phyloP scores from a whole-genome alignment of 148 eudicot genomes.

The Limonium bicolor region DNA sequence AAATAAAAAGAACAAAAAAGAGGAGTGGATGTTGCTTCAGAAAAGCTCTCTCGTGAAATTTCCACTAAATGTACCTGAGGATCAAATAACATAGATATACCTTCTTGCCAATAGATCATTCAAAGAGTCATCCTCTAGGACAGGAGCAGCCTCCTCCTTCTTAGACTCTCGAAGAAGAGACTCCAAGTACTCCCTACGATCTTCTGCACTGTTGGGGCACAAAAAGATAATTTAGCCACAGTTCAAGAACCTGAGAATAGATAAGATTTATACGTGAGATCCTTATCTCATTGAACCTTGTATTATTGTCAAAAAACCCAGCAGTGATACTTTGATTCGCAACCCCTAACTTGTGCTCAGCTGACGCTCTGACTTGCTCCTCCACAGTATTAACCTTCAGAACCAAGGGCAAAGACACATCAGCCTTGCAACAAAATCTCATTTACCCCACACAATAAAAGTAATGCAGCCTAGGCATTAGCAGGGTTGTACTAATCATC shows the following conservation, averaged over 20 bases:
- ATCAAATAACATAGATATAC: slow-evolving; percentile 16
- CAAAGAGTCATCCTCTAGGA: slow-evolving; percentile 77
- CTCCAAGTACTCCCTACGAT: slow-evolving; percentile 95
- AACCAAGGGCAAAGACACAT: not conserved
- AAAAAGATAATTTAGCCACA: slow-evolving; percentile 3
- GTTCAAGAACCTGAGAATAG: not conserved
- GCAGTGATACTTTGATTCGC: slow-evolving; percentile 99
- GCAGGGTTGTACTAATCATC: too few relatives aligned
- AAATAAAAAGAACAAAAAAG: too few relatives aligned
- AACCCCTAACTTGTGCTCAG: slow-evolving; percentile 99
- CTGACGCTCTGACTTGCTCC: slow-evolving; percentile 97
- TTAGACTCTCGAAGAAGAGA: slow-evolving; percentile 84
- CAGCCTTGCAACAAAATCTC: too few relatives aligned
- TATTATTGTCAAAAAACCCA: slow-evolving; percentile 96
- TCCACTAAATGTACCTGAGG: not conserved
- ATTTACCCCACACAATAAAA: too few relatives aligned
- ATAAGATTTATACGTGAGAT: slow-evolving; percentile 1
- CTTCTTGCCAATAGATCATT: slow-evolving; percentile 94
- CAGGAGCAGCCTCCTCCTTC: slow-evolving; percentile 98
- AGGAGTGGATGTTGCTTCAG: too few relatives aligned
- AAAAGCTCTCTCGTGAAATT: too few relatives aligned
- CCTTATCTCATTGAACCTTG: too few relatives aligned
- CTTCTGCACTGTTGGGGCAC: slow-evolving; percentile 65
- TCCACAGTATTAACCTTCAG: slow-evolving; percentile 77
- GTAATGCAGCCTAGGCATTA: too few relatives aligned